Base-by-base conservation (phyloP, 768 basidiomycete genomes). In the Auricularia heimuer region DNA sequence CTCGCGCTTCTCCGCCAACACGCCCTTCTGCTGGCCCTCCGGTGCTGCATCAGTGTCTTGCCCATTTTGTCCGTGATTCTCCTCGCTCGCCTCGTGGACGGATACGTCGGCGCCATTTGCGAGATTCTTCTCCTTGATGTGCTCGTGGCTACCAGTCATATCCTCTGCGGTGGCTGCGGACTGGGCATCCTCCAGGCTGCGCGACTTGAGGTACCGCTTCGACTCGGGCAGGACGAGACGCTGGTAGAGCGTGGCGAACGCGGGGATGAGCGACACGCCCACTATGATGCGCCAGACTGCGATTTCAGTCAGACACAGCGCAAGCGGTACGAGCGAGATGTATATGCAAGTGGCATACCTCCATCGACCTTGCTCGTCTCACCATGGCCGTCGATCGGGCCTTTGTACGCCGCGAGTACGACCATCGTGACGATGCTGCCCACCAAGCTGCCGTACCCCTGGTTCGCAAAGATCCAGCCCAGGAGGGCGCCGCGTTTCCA, bases 231-330 rank as follows among this genome's bases (percentile, higher is more conserved):
- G 81, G 0, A 85, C 89, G 47, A 92, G 77, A 2, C 90, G 86
- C 70, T 88, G 86, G 72, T 90, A 90, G n/a, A 91, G 80, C 4
- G 89, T 90, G 18, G 73, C 86, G 62, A 89, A 86, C 0, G 87
- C 89, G 6, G 90, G 90, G 10, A 92, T 69, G 62, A 90, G 80
- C 18, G 85, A 87, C 12, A 92, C 62, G 21, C 88, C 89, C 63
- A 90, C 73, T 64, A 84, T 78, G 67, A 92, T 88, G n/a, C 90
- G 79, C 90, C 90, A 92, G 3, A 84, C 85, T 82, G 29, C 2
- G 29, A 29, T 29, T 29, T 29, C 29, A 29, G 29, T 29, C 29
- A 29, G 29, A 29, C 29, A 29, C 29, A 29, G 29, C 29, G 29
- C 29, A 56, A 10, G 29, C 14, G 29, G 24, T 18, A 60, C 24